Evolutionary conservation across 805 yeast genomes (phyloP).

Genomic region (Henningerozyma blattae): DNA sequence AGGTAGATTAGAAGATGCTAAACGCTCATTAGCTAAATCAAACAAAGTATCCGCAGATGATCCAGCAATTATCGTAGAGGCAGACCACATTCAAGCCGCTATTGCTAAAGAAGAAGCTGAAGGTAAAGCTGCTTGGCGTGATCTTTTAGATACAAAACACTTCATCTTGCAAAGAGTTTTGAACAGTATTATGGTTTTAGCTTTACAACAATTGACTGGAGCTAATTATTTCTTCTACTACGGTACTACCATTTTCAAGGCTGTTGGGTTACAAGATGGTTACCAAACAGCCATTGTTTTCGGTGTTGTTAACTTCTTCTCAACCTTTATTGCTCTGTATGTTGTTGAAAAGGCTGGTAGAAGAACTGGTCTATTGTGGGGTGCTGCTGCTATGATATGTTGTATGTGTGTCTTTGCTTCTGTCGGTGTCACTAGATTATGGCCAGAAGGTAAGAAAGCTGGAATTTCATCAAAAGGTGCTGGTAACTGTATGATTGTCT

Average conservation of each 20-base stretch:
- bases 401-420: slow-evolving; percentile 37
- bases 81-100: slow-evolving; percentile 40
- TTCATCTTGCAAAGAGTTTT: slow-evolving; percentile 33
- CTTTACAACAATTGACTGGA: slow-evolving; percentile 54
- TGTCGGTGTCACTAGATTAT: slow-evolving; percentile 38
- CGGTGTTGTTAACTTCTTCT: slow-evolving; percentile 44
- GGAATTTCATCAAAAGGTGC: slow-evolving; percentile 34
- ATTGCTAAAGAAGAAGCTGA: slow-evolving; percentile 44
- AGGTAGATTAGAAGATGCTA: slow-evolving; percentile 42
- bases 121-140: slow-evolving; percentile 37
- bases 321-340: slow-evolving; percentile 36
- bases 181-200: slow-evolving; percentile 41
- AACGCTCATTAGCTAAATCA: slow-evolving; percentile 36
- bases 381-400: slow-evolving; percentile 33
- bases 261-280: slow-evolving; percentile 45
- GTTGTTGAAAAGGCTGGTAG: slow-evolving; percentile 41
- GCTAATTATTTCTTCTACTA: slow-evolving; percentile 52
- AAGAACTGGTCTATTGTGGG: slow-evolving; percentile 31
- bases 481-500: slow-evolving; percentile 57
- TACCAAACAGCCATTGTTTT: slow-evolving; percentile 42
- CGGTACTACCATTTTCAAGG: slow-evolving; percentile 46
- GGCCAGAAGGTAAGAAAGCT: slow-evolving; percentile 29
- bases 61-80: slow-evolving; percentile 36
- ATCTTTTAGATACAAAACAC: slow-evolving; percentile 52
- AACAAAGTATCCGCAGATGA: slow-evolving; percentile 38